A percentile compares a stretch with the other conserved stretches of the same genome.
phyloP scores from a whole-genome alignment of 2,329 filamentous ascomycete genomes.

The Aschersonia sp. region DNA sequence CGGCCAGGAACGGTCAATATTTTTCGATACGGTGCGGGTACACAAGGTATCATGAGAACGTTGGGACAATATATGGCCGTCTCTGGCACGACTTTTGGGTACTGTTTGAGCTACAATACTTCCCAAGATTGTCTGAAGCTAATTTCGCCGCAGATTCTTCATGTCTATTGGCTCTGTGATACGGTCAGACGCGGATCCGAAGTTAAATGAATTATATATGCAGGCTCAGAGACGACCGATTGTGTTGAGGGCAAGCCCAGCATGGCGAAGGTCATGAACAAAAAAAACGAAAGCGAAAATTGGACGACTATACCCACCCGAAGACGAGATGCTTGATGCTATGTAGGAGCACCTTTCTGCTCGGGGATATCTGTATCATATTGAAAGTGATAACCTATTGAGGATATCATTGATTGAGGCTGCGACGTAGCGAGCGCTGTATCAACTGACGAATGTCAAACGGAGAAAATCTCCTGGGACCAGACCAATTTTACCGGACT shows the following conservation, averaged over 20 bases:
- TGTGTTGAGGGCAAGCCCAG: conserved; percentile 32
- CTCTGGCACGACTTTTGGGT: conserved; percentile 94
- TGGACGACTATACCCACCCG: too few relatives aligned
- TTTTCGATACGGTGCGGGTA: conserved; percentile 84
- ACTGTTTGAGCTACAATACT: conserved; percentile 9
- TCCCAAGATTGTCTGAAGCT: conserved; percentile 5
- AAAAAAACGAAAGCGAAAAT: too few relatives aligned
- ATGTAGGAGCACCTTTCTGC: too few relatives aligned
- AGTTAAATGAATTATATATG: conserved; percentile 61
- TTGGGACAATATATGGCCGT: conserved; percentile 94
- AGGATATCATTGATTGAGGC: too few relatives aligned
- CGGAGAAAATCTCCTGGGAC: too few relatives aligned
- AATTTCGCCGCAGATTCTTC: conserved; percentile 53
- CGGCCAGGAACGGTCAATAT: conserved; percentile 74
- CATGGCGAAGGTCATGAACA: conserved; percentile 15
- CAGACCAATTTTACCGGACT: too few relatives aligned
- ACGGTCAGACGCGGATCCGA: conserved; percentile 73
- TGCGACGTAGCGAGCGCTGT: too few relatives aligned
- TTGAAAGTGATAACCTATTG: too few relatives aligned
- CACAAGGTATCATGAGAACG: conserved; percentile 87
- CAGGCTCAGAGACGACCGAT: conserved; percentile 62
- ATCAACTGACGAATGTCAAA: too few relatives aligned
- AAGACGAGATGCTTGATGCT: too few relatives aligned
- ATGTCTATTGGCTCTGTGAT: conserved; percentile 98
- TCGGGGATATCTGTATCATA: too few relatives aligned